Evolutionary conservation across 345 rosid genomes (phyloP).

Genomic region (Lenwebbia sp.): DNA sequence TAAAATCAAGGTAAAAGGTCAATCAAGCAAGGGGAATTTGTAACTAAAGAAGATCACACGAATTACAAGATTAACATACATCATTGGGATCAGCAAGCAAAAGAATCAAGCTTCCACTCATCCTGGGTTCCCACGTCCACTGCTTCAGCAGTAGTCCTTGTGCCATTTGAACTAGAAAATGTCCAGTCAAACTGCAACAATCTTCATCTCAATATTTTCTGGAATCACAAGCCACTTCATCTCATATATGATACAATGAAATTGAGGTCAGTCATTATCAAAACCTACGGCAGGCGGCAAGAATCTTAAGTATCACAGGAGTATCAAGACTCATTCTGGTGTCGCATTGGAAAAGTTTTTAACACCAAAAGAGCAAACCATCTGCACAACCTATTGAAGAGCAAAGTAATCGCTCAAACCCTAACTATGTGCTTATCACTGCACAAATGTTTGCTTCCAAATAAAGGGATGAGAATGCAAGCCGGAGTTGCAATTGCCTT

Average conservation of each 20-base stretch:
- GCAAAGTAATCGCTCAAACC: background rate
- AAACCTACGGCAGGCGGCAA: background rate
- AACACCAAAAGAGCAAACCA: background rate
- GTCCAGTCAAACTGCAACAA: slow-evolving; percentile 59
- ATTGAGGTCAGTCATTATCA: background rate
- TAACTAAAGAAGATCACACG: background rate
- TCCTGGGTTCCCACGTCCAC: slow-evolving; percentile 92
- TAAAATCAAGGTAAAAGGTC: background rate
- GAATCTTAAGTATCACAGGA: background rate
- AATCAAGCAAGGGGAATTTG: background rate
- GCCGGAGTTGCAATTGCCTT: background rate
- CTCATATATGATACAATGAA: background rate
- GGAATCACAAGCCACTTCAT: background rate
- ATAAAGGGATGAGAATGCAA: background rate
- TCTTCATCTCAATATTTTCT: background rate
- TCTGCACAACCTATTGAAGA: background rate
- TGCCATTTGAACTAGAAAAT: slow-evolving; percentile 61
- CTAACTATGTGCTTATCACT: background rate
- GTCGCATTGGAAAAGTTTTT: background rate
- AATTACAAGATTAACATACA: slow-evolving; percentile 24
- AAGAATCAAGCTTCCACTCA: slow-evolving; percentile 80
- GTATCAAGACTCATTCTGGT: background rate
- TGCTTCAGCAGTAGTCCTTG: slow-evolving; percentile 54
- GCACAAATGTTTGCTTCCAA: background rate
- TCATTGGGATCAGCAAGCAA: slow-evolving; percentile 88